These are phyloP conservation scores for Aspergillus clavatus DNA, from an alignment of 2,329 filamentous ascomycete species.

Conservation along the genomic window DNA sequence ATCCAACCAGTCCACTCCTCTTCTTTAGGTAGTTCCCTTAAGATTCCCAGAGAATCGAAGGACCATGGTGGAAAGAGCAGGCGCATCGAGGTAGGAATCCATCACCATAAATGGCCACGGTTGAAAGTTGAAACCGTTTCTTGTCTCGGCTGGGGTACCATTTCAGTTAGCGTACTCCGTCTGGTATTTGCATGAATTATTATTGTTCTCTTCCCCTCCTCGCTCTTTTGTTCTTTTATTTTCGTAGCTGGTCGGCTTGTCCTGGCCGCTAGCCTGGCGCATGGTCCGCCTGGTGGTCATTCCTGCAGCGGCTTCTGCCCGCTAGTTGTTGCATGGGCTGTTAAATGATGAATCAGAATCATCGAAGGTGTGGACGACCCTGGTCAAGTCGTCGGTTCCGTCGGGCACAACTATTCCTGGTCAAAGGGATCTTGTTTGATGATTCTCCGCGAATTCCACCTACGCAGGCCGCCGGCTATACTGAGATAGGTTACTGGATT, in stretches of 20 bases:
- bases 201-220: no score
- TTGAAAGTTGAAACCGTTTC: background rate
- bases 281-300: slow-evolving; percentile 20
- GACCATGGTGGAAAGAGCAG: background rate
- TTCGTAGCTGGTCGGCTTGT: no score
- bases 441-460: background rate
- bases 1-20: background rate
- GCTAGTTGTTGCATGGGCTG: background rate
- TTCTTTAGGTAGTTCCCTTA: no score
- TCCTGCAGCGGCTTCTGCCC: slow-evolving; percentile 4
- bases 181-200: no score
- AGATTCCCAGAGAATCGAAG: no score
- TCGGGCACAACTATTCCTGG: background rate
- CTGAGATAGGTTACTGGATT: background rate
- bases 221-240: no score
- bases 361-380: background rate
- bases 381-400: background rate
- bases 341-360: no score
- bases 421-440: background rate
- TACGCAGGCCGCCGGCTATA: background rate
- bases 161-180: no score
- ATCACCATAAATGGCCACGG: no score
- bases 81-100: no score
- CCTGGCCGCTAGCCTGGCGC: slow-evolving; percentile 11
- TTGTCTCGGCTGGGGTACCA: slow-evolving; percentile 3